Evolutionary conservation across 179 eudicot species (phyloP), one percentile per base, ranked within the genome.

Genomic region (Actinidia arguta): DNA sequence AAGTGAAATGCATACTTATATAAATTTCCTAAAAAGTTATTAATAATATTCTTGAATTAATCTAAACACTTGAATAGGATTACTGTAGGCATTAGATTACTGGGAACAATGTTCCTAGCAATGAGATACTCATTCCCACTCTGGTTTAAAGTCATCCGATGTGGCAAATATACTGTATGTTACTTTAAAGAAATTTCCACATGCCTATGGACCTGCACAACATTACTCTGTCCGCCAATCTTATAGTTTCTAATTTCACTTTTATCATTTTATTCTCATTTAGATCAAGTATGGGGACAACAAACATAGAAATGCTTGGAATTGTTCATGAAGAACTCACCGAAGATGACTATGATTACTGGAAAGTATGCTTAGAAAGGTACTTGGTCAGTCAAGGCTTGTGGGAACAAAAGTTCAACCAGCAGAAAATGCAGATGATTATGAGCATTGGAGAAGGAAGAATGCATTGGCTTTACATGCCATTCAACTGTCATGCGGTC

Each of bases 391-490:
- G 70, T 27, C 70, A 66, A 66, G 70, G 70, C 46, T 66, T 66
- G 20, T 66, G 70, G 70, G 70, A 66, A 66, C 27, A 20, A 13
- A 27, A 66, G 44, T 44, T 66, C 70, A 66, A 66, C 70, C 70
- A 66, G 3, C 11, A 1, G 36, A 66, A 66, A 44, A 66, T 66
- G 70, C 70, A 24, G 70, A 31, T 66, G 70, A 31, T 6, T 66
- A 66, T 66, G 70, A 13, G 44, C 42, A 66, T 31, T 66, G 39
- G 70, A 66, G 20, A 31, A 66, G 13, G 36, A 66, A 31, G 44
- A 66, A 66, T 66, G 39, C 46, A 66, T 14, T 66, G 70, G 70
- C 70, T 66, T 66, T 66, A 66, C 70, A 66, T 66, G 70, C 70
- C 70, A 27, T 66, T 66, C 70, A 66, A 66, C 18, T 66, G 44